These are phyloP conservation scores for Sporothrix curviconia DNA, from an alignment of 2,329 filamentous ascomycete genomes.

Conservation along the genomic window DNA sequence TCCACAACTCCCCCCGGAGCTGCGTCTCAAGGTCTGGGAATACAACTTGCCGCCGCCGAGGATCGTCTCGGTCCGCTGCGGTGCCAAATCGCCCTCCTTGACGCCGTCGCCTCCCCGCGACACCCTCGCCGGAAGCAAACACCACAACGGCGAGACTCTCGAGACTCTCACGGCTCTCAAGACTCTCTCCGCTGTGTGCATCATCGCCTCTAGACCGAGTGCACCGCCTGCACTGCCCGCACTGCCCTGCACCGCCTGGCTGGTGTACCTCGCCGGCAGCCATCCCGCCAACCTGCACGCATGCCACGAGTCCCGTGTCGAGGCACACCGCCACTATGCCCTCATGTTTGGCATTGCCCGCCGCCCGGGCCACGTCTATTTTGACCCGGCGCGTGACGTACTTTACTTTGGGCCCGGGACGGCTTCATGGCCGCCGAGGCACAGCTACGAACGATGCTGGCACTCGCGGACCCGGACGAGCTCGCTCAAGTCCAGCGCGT, in stretches of 20 bases:
- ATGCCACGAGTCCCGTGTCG: conserved; percentile 40
- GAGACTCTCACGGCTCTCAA: too few relatives aligned
- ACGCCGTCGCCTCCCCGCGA: conserved; percentile 17
- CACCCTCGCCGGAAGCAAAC: not conserved
- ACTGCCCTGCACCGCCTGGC: conserved; percentile 15
- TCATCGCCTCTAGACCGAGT: too few relatives aligned
- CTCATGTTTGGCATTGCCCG: conserved; percentile 38
- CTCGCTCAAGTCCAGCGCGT: conserved; percentile 35
- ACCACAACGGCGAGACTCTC: too few relatives aligned
- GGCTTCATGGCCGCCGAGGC: conserved; percentile 41
- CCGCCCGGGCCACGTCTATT: conserved; percentile 35
- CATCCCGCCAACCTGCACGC: conserved; percentile 38
- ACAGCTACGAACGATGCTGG: conserved; percentile 39
- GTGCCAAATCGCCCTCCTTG: not conserved
- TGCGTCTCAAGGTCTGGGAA: conserved; percentile 43
- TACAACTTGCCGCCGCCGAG: conserved; percentile 37
- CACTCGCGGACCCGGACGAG: conserved; percentile 36
- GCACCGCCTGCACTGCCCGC: not conserved
- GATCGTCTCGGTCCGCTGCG: conserved; percentile 37
- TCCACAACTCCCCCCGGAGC: conserved; percentile 37
- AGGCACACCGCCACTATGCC: conserved; percentile 36
- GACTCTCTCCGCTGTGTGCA: too few relatives aligned
- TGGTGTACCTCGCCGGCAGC: conserved; percentile 37
- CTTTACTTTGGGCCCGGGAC: conserved; percentile 41
- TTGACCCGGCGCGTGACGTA: conserved; percentile 37